phyloP scores from a whole-genome alignment of 306 rosid species.

The Hippophae rhamnoides region DNA sequence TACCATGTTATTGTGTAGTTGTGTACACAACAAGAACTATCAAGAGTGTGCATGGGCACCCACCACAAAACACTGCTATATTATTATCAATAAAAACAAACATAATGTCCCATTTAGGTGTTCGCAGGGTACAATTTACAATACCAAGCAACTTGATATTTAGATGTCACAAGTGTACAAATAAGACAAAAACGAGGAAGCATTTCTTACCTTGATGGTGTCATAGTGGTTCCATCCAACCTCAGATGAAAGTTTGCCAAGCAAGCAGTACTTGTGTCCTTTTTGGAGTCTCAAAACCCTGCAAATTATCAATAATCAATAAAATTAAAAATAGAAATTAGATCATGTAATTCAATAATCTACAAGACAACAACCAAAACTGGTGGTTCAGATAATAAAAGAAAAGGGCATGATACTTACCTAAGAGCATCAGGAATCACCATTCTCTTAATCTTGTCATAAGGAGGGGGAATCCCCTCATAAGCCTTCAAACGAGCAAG shows the following conservation, averaged over 20 bases:
- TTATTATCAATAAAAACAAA: too few relatives aligned
- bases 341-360: neutral
- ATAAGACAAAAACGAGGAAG: neutral
- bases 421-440: slow-evolving; percentile 60
- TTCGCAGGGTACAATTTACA: too few relatives aligned
- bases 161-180: too few relatives aligned
- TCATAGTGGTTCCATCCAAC: slow-evolving; percentile 44
- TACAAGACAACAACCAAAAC: neutral
- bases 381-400: neutral
- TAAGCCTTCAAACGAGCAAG: slow-evolving; percentile 52
- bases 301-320: neutral
- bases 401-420: slow-evolving; percentile 23
- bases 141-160: too few relatives aligned
- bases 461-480: slow-evolving; percentile 56
- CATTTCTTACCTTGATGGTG: slow-evolving; percentile 23
- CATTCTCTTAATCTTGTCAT: slow-evolving; percentile 51
- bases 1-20: too few relatives aligned
- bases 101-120: too few relatives aligned
- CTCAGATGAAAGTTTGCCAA: slow-evolving; percentile 56
- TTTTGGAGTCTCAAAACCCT: slow-evolving; percentile 80
- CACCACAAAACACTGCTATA: too few relatives aligned
- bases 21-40: too few relatives aligned
- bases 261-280: slow-evolving; percentile 59
- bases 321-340: neutral
- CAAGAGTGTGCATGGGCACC: too few relatives aligned